Base-by-base conservation (phyloP, 2,329 filamentous ascomycete genomes). In the Penicillium griseofulvum region DNA sequence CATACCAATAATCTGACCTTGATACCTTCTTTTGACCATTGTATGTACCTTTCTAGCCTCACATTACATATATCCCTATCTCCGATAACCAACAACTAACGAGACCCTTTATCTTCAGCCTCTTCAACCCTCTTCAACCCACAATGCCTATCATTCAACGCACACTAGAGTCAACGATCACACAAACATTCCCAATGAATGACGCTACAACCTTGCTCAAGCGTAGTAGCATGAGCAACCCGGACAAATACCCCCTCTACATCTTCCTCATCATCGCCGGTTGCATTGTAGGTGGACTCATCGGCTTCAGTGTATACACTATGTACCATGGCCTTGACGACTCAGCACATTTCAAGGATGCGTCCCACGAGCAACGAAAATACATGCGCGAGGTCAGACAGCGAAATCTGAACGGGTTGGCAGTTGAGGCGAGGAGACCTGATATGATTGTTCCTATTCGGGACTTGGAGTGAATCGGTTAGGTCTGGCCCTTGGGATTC, bases 351-450 rank as follows among this genome's bases (percentile, higher is more conserved):
- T 24, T 43, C 19, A 39, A 41, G 4, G 68, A 70, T 0, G 22
- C 63, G 22, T 11, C 59, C 12, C 37, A 54, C 12, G 66, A 70
- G 17, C 69, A 71, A 51, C 49, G 55, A 8, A 60, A 58, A 48
- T 71, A 71, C 42, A 70, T 71, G 68, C 64, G 67, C 2, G 56
- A 65, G 41, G 24, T 65, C 12, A 63, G 68, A 8, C 53, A 64
- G 11, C 59, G 62, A 9, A 65, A 64, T 36, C 5, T 70, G 11
- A 59, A 65, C 14, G 45, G 33, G 26, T 41, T 70, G 38, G 66
- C 62, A n/a, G 17, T 58, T 17, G 57, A 59, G 9, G 59, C 64
- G 10, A 46, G 41, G 31, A 55, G 62, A 38, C 62, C 60, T 1
- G 60, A 64, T 33, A 55, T 65, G 63, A 56, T 65, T 28, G 38